These are phyloP conservation scores for Nigrograna mackinnonii DNA, from an alignment of 2,329 filamentous ascomycete genomes.

Conservation along the genomic window DNA sequence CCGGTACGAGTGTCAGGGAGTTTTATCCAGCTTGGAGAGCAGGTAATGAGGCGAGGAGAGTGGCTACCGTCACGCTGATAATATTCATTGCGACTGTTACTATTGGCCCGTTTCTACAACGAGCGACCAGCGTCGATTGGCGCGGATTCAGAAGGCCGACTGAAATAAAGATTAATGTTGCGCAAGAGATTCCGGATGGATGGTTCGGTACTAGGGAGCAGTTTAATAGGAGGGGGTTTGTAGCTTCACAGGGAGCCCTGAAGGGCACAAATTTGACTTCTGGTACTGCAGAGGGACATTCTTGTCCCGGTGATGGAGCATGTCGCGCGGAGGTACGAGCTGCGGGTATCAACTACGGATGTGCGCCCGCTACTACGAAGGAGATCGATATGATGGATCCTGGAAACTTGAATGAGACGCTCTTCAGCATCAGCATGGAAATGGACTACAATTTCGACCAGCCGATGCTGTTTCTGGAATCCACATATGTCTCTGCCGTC, in stretches of 20 bases:
- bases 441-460: slow-evolving; percentile 7
- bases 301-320: slow-evolving; percentile 10
- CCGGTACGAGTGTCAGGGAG: slow-evolving; percentile 5
- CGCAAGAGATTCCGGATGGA: slow-evolving; percentile 13
- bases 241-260: slow-evolving; percentile 2
- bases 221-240: not conserved
- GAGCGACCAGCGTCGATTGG: slow-evolving; percentile 5
- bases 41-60: slow-evolving; percentile 11
- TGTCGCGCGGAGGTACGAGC: slow-evolving; percentile 7
- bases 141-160: slow-evolving; percentile 3
- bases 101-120: slow-evolving; percentile 14
- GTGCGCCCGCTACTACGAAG: not conserved
- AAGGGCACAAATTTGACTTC: slow-evolving; percentile 5
- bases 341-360: slow-evolving; percentile 12
- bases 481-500: slow-evolving; percentile 11
- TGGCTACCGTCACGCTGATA: slow-evolving; percentile 10
- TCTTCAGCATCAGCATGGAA: slow-evolving; percentile 13
- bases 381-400: slow-evolving; percentile 4
- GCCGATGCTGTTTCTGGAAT: slow-evolving; percentile 11
- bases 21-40: slow-evolving; percentile 10
- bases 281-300: not conserved
- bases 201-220: slow-evolving; percentile 5
- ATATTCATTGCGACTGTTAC: slow-evolving; percentile 10
- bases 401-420: slow-evolving; percentile 1
- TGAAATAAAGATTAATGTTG: slow-evolving; percentile 13